phyloP scores from a whole-genome alignment of 1,139 yeast species.

The Neolecta irregularis region DNA sequence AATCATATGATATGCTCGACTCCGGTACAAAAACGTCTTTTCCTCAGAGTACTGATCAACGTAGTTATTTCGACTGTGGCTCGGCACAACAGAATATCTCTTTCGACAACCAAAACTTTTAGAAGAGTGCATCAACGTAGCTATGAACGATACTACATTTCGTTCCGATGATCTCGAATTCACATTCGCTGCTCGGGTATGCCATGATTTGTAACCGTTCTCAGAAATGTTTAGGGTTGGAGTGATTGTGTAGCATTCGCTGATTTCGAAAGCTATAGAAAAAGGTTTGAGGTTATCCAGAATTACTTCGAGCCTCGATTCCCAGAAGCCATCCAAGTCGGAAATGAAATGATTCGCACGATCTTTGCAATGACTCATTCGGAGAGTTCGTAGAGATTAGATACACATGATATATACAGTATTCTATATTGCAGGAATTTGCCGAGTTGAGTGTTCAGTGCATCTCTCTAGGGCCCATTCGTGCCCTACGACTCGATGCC shows the following conservation, averaged over 20 bases:
- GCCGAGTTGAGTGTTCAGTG: no score
- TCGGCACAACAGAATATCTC: constrained; percentile 85
- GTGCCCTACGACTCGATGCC: no score
- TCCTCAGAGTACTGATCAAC: not conserved
- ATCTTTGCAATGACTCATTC: constrained; percentile 34
- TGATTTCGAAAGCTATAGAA: constrained; percentile 54
- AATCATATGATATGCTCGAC: constrained; percentile 96
- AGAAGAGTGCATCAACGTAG: constrained; percentile 63
- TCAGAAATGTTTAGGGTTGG: constrained; percentile 36
- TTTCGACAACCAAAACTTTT: constrained; percentile 71
- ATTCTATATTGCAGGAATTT: no score
- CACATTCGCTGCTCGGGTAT: constrained; percentile 25
- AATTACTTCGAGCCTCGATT: constrained; percentile 71
- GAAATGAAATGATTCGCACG: constrained; percentile 94
- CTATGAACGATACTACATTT: constrained; percentile 50
- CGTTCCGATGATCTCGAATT: constrained; percentile 70
- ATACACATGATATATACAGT: no score
- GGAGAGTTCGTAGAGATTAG: no score
- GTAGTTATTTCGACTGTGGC: constrained; percentile 58
- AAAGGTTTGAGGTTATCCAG: constrained; percentile 65
- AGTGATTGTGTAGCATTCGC: constrained; percentile 65
- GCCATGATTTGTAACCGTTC: not conserved
- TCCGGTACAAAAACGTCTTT: constrained; percentile 33
- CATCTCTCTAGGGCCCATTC: no score
- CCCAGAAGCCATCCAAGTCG: constrained; percentile 72